Evolutionary conservation across 352 stramenopile genomes (phyloP).

Genomic region (Plasmopara muralis): DNA sequence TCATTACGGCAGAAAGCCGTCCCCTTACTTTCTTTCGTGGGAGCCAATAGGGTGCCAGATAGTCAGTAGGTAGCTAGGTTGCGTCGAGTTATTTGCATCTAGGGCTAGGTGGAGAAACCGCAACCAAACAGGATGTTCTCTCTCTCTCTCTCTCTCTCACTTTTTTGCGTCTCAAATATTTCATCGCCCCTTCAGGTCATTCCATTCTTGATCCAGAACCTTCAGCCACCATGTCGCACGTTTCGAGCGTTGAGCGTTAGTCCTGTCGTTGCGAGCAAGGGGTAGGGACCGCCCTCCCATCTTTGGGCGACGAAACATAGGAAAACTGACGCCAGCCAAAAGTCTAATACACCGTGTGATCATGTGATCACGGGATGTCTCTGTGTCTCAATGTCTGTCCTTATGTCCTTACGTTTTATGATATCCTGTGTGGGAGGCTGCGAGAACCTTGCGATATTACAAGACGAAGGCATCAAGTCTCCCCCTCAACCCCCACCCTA

Average conservation of each 20-base stretch:
- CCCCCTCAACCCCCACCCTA: constrained; percentile 16
- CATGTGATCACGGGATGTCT: constrained; percentile 6
- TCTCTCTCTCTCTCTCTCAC: too few relatives aligned
- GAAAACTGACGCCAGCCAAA: constrained; percentile 26
- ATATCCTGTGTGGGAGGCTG: constrained; percentile 21
- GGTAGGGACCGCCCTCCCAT: constrained; percentile 11
- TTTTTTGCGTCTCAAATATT: too few relatives aligned
- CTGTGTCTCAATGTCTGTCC: constrained; percentile 18
- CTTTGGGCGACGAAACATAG: constrained; percentile 12
- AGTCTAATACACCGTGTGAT: constrained; percentile 11
- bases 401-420: not conserved
- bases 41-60: not conserved
- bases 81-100: too few relatives aligned
- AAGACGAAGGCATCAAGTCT: not conserved
- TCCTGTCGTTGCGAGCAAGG: constrained; percentile 18
- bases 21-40: not conserved
- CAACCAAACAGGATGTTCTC: too few relatives aligned
- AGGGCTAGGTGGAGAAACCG: too few relatives aligned
- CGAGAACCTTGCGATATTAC: constrained; percentile 24
- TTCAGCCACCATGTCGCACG: too few relatives aligned
- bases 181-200: too few relatives aligned
- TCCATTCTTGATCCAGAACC: too few relatives aligned
- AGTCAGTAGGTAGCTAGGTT: not conserved
- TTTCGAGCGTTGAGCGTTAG: constrained; percentile 8
- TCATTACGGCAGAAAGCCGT: not conserved